phyloP scores from a whole-genome alignment of 164 flowering plant genomes.

The Hamamelis virginiana region DNA sequence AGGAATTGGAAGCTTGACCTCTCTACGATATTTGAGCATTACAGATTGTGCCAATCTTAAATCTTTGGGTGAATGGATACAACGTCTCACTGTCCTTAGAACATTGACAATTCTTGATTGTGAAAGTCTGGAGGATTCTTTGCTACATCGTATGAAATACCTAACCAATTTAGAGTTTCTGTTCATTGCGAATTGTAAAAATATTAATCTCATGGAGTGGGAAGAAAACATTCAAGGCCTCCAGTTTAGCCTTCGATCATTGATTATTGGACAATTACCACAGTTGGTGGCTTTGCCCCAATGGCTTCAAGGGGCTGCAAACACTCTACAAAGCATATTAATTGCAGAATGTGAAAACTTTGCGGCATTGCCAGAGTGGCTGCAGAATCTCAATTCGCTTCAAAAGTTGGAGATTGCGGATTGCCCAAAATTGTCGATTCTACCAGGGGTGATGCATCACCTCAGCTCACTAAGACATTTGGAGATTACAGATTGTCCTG shows the following conservation, averaged over 20 bases:
- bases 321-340: not conserved
- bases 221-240: not conserved
- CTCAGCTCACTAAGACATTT: not conserved
- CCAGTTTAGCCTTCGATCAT: not conserved
- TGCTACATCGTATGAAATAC: not conserved
- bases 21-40: not conserved
- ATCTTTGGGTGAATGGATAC: not conserved
- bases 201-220: not conserved
- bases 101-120: not conserved
- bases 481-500: too few species aligned
- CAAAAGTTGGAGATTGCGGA: not conserved
- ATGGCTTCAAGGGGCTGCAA: conserved; percentile 4
- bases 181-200: not conserved
- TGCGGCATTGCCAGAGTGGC: not conserved
- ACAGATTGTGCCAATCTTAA: not conserved
- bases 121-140: not conserved
- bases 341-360: not conserved
- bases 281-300: not conserved
- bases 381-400: not conserved
- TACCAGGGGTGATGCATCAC: not conserved
- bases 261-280: not conserved
- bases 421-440: not conserved
- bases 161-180: not conserved
- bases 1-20: not conserved
- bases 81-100: not conserved